Evolutionary conservation across 2,329 filamentous ascomycete genomes (phyloP), one percentile per base, ranked within the genome.

Genomic region (Rugonectria rugulosa): DNA sequence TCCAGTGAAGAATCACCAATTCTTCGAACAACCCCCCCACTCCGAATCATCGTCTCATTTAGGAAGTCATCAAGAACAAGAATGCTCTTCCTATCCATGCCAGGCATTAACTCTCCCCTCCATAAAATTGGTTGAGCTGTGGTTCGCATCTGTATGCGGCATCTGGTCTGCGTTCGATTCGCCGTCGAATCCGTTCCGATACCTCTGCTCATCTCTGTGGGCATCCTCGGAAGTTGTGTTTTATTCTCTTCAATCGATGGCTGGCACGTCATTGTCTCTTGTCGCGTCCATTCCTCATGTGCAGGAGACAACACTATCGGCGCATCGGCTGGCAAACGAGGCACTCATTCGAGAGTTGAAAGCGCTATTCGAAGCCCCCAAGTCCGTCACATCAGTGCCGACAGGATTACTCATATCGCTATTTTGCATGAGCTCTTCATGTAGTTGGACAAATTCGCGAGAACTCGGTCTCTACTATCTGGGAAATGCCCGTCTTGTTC

Each of bases 91-190:
- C 2, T 59, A 3, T 41, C 62, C 3, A 42, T 63, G 54, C 5
- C 53, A 53, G n/a, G 19, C 48, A 5, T 55, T 64, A 1, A 60
- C 61, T 3, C 61, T 62, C 11, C 62, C 61, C 1, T 64, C 62
- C 4, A 57, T 56, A 0, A 51, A 53, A 8, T 17, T 64, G 0
- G 59, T 64, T 0, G 62, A 64, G 15, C 50, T 64, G 1, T 64
- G 62, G 62, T 64, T 64, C 47, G 62, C 64, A 8, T 64, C 62
- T 1, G 61, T 64, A 2, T 64, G 62, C 27, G 56, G 62, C 3
- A 55, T 59, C 5, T 64, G 62, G 62, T 62, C 62, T 37, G 62
- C 62, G 6, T 64, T 64, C 15, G 62, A 64, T 23, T 64, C 62
- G 0, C 62, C 62, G 0, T 38, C 29, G 8, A 64, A 64, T 23